Evolutionary conservation across 2,329 filamentous ascomycete genomes (phyloP).

Genomic region (Colletotrichum higginsianum): DNA sequence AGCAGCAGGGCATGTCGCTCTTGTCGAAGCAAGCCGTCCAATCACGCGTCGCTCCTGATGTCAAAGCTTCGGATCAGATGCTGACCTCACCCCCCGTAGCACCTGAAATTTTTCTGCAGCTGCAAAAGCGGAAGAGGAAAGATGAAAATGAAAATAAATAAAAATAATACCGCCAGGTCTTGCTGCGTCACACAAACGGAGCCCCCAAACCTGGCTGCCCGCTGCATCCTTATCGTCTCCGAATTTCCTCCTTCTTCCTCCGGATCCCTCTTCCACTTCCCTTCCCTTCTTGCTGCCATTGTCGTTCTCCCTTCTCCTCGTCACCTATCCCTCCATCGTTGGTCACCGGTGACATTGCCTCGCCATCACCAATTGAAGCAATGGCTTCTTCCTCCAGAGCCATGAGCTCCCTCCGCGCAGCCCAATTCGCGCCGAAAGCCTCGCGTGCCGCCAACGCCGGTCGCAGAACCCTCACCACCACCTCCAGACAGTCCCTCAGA

Average conservation of each 20-base stretch:
- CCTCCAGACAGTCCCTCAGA: constrained; percentile 44
- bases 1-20: background rate
- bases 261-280: constrained; percentile 18
- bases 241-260: constrained; percentile 31
- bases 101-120: constrained; percentile 41
- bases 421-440: constrained; percentile 47
- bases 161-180: constrained; percentile 36
- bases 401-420: constrained; percentile 52
- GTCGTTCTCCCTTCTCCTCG: constrained; percentile 31
- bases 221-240: constrained; percentile 41
- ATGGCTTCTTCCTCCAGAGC: constrained; percentile 65
- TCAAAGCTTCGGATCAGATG: constrained; percentile 24
- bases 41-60: constrained; percentile 5
- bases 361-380: constrained; percentile 46
- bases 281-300: constrained; percentile 23
- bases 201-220: constrained; percentile 29
- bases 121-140: constrained; percentile 2
- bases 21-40: constrained; percentile 13
- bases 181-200: constrained; percentile 34
- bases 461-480: constrained; percentile 53
- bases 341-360: constrained; percentile 28
- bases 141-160: background rate
- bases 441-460: constrained; percentile 47
- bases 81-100: constrained; percentile 41
- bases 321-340: constrained; percentile 16